These are phyloP conservation scores for Pestalotiopsis sp. DNA, from an alignment of 2,329 filamentous ascomycete species.

Conservation along the genomic window DNA sequence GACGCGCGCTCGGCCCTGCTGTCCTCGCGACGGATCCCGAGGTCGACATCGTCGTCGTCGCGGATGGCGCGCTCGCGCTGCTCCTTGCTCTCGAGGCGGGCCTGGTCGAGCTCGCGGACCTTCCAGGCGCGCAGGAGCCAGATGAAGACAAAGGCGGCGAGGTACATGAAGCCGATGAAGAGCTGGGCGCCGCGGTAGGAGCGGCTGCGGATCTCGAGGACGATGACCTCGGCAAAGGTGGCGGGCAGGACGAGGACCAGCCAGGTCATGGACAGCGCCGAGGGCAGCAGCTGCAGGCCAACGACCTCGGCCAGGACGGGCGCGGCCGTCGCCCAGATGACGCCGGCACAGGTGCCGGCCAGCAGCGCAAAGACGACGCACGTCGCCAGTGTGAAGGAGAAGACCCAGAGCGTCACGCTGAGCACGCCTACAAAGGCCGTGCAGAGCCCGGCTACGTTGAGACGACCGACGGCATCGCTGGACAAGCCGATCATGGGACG, in stretches of 20 bases:
- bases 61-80: slow-evolving; percentile 30
- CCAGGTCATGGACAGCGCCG: slow-evolving; percentile 72
- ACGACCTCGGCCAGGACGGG: slow-evolving; percentile 77
- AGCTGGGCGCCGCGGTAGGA: slow-evolving; percentile 58
- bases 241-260: slow-evolving; percentile 70
- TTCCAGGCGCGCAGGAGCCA: slow-evolving; percentile 48
- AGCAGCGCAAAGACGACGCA: slow-evolving; percentile 73
- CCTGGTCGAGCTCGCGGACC: slow-evolving; percentile 39
- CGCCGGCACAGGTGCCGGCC: slow-evolving; percentile 68
- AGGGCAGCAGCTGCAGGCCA: slow-evolving; percentile 69
- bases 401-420: slow-evolving; percentile 73
- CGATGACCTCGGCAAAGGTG: slow-evolving; percentile 70
- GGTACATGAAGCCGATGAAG: slow-evolving; percentile 64
- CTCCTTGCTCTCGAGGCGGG: slow-evolving; percentile 28
- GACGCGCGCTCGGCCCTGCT: slow-evolving; percentile 19
- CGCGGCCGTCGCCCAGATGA: slow-evolving; percentile 70
- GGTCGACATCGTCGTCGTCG: slow-evolving; percentile 23
- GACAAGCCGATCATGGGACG: slow-evolving; percentile 74
- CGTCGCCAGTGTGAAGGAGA: slow-evolving; percentile 63
- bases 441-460: slow-evolving; percentile 71
- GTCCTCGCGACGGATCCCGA: slow-evolving; percentile 15
- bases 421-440: slow-evolving; percentile 68
- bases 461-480: slow-evolving; percentile 69
- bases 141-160: slow-evolving; percentile 51
- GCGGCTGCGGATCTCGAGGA: slow-evolving; percentile 52